Evolutionary conservation across 2,329 filamentous ascomycete genomes (phyloP).

Genomic region (Microcyclospora tardicrescens): DNA sequence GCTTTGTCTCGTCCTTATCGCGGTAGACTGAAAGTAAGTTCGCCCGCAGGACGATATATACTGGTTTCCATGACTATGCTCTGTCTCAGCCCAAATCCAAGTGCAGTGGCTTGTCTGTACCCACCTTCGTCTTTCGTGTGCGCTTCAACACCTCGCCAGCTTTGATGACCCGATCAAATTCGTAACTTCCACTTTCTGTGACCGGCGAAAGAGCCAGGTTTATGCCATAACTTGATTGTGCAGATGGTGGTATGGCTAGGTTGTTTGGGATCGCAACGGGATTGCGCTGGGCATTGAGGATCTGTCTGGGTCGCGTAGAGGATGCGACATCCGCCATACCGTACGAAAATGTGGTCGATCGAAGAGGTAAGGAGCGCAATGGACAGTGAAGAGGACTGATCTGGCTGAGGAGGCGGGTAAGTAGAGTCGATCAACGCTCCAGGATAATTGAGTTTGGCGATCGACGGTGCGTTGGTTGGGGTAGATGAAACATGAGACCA

Average conservation of each 20-base stretch:
- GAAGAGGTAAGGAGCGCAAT: no score
- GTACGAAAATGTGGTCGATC: no score
- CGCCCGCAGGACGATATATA: constrained; percentile 79
- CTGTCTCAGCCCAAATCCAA: constrained; percentile 11
- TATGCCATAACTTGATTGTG: constrained; percentile 3
- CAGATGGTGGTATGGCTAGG: constrained; percentile 6
- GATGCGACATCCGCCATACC: constrained; percentile 14
- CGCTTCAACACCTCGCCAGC: constrained; percentile 75
- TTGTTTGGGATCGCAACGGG: background rate
- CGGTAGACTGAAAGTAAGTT: constrained; percentile 89
- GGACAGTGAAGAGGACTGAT: no score
- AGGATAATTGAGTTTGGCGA: no score
- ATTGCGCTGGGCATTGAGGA: constrained; percentile 1
- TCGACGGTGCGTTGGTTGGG: background rate
- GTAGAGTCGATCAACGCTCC: no score
- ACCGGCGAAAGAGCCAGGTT: constrained; percentile 58
- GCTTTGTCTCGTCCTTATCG: constrained; percentile 74
- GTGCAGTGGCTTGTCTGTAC: background rate
- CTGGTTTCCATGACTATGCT: constrained; percentile 71
- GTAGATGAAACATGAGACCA: background rate
- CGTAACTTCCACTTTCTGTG: constrained; percentile 89
- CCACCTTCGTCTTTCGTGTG: constrained; percentile 84
- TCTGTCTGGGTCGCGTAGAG: constrained; percentile 4
- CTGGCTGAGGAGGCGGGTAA: no score
- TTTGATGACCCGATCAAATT: constrained; percentile 89